Conservation (phyloP, 768 basidiomycete genomes). For the Fistulinella prunicolor region DNA sequence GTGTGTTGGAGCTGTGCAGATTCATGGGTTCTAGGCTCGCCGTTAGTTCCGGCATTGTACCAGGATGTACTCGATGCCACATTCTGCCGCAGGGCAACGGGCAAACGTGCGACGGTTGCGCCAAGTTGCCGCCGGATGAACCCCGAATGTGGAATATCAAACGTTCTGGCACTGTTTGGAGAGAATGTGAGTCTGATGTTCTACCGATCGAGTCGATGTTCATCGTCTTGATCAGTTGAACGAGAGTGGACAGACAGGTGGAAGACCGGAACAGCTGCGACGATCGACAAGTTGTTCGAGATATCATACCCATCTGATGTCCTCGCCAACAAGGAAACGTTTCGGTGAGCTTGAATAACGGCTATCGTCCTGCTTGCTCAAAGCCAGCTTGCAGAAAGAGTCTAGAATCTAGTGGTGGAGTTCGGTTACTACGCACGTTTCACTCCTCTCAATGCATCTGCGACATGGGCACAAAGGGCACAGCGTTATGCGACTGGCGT, state of each 20-base stretch:
- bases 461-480: conserved; percentile 56
- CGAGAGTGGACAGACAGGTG: conserved; percentile 50
- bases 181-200: conserved; percentile 43
- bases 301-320: conserved; percentile 34
- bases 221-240: conserved; percentile 42
- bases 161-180: conserved; percentile 45
- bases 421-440: conserved; percentile 55
- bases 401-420: conserved; percentile 34
- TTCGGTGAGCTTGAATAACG: conserved; percentile 37
- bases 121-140: conserved; percentile 41
- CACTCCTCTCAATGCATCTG: conserved; percentile 67
- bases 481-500: conserved; percentile 50
- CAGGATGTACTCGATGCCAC: conserved; percentile 49
- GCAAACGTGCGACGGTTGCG: conserved; percentile 49
- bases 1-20: conserved; percentile 4
- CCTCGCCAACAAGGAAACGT: conserved; percentile 42
- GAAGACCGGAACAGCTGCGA: conserved; percentile 32
- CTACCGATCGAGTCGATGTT: conserved; percentile 16
- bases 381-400: conserved; percentile 19
- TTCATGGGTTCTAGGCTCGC: conserved; percentile 41
- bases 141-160: conserved; percentile 49
- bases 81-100: conserved; percentile 45
- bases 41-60: conserved; percentile 46
- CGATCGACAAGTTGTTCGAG: conserved; percentile 57
- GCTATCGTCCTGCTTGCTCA: conserved; percentile 3